phyloP scores from a whole-genome alignment of 305 asterid species.

The Solanum hybrid region DNA sequence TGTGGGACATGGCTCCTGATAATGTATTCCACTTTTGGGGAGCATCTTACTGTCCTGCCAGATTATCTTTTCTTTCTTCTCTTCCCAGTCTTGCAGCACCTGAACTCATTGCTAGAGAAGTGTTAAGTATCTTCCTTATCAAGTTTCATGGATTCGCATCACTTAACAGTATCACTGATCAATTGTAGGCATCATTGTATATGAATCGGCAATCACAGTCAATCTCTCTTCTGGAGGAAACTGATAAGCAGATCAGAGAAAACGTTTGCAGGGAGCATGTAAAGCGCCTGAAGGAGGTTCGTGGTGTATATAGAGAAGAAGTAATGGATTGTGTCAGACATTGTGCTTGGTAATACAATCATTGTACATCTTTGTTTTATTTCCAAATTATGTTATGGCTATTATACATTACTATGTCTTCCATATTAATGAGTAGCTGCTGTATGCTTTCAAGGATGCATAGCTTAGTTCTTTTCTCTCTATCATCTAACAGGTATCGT shows the following conservation, averaged over 20 bases:
- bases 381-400: background rate
- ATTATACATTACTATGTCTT: background rate
- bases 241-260: slow-evolving; percentile 82
- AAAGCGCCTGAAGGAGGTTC: slow-evolving; percentile 86
- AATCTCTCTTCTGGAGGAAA: slow-evolving; percentile 69
- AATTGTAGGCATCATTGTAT: slow-evolving; percentile 67
- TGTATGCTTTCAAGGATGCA: slow-evolving; percentile 4
- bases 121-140: background rate
- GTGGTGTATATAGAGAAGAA: slow-evolving; percentile 72
- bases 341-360: slow-evolving; percentile 67
- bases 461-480: background rate
- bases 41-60: background rate
- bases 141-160: background rate
- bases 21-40: background rate
- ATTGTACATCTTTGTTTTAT: background rate
- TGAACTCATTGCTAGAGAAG: background rate
- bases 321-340: slow-evolving; percentile 89
- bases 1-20: background rate
- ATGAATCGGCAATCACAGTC: slow-evolving; percentile 79
- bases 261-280: slow-evolving; percentile 54
- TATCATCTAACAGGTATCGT: slow-evolving; percentile 64
- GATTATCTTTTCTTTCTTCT: background rate
- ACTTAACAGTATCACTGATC: background rate
- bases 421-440: background rate
- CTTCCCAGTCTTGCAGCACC: background rate